Evolutionary conservation across 2,329 filamentous ascomycete genomes (phyloP), one percentile per base, ranked within the genome.

Genomic region (Aureobasidium mangrovei): DNA sequence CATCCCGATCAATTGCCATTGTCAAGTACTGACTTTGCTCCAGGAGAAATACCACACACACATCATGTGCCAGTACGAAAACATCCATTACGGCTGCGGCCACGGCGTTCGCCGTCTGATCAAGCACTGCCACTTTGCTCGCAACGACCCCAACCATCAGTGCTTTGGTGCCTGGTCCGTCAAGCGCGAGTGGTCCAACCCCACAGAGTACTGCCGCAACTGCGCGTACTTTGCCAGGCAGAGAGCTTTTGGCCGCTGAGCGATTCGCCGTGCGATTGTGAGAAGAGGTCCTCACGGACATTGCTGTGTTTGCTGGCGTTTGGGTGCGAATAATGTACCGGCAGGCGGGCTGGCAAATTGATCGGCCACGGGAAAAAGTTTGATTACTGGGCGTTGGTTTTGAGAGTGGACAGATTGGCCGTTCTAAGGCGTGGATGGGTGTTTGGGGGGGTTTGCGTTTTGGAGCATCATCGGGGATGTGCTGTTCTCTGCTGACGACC

Each of bases 41-140:
- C n/a, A 18, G 6, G 33, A 2, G 27, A 27, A 33, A 12, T 1
- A 7, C 12, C 27, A 33, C 18, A 35, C 32, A 35, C 32, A 35
- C 38, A 41, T 5, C 54, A 87, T 88, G 84, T 88, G 84, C 61
- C 80, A 85, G 64, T 88, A 74, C 67, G 85, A 90, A 65, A 80
- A 83, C 59, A 85, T 85, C 60, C 67, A 80, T 57, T 89, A 85
- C 65, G 62, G 63, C 26, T 91, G 86, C 71, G 74, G 74, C 31
- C 85, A 88, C 69, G 76, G 74, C 4, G 70, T 73, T 12, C 69
- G 77, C 28, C 78, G 81, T 24, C 72, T 86, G 31, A 81, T 83
- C 63, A 82, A 80, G 27, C 79, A 88, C 68, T 91, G 86, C 68
- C 86, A 90, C 69, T 83, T 82, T 60, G 84, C 86, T 4, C 82